These are phyloP conservation scores for Esteya vermicola DNA, from an alignment of 2,329 filamentous ascomycete species.

Conservation along the genomic window DNA sequence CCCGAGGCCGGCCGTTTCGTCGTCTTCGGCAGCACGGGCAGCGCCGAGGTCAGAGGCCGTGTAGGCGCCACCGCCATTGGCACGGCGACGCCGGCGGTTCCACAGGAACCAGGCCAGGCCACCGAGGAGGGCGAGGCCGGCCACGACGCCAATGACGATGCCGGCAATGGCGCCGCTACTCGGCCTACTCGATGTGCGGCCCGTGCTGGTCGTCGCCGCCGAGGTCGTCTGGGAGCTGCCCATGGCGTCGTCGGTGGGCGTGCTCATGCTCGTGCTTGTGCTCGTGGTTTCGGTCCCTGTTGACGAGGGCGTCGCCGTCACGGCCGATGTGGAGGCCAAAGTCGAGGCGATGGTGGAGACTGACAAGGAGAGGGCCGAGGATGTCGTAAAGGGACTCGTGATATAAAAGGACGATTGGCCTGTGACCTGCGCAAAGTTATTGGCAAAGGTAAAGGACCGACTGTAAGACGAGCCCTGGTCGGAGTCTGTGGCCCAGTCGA, in stretches of 20 bases:
- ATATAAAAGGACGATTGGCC: background rate
- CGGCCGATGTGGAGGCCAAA: too few species aligned
- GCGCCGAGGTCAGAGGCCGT: constrained; percentile 2
- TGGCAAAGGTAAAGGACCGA: constrained; percentile 1
- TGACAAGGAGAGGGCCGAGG: background rate
- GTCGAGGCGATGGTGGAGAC: background rate
- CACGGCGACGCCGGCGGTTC: constrained; percentile 24
- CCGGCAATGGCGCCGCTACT: constrained; percentile 34
- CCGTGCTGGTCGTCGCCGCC: background rate
- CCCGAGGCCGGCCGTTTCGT: constrained; percentile 1
- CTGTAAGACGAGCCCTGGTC: constrained; percentile 2
- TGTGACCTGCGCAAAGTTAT: background rate
- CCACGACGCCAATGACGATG: constrained; percentile 27
- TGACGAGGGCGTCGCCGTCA: background rate
- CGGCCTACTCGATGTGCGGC: too few species aligned
- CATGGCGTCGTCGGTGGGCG: too few species aligned
- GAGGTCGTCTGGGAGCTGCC: background rate
- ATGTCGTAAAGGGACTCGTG: too few species aligned
- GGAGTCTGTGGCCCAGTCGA: background rate
- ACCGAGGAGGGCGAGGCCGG: constrained; percentile 23
- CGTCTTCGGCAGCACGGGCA: constrained; percentile 4
- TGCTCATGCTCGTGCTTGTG: too few species aligned
- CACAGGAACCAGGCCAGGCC: constrained; percentile 27
- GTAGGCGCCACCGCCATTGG: constrained; percentile 13
- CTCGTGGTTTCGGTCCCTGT: background rate